phyloP scores from a whole-genome alignment of 352 stramenopile species.

The Pythium catenulatum region DNA sequence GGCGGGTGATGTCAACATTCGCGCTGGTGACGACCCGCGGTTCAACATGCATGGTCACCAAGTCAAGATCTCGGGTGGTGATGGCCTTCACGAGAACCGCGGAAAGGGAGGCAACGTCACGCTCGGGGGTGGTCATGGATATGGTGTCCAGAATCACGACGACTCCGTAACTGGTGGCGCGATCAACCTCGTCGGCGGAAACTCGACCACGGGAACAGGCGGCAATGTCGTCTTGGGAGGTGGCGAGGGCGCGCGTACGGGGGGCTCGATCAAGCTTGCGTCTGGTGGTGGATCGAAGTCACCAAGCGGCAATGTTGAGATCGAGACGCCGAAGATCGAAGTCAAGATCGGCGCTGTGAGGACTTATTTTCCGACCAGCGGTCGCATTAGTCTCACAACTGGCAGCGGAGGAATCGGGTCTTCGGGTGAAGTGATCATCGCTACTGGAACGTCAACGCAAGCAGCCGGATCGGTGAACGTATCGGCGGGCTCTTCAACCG shows the following conservation, averaged over 20 bases:
- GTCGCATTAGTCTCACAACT: slow-evolving; percentile 63
- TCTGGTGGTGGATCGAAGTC: slow-evolving; percentile 69
- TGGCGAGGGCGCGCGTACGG: slow-evolving; percentile 69
- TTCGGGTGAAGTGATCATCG: slow-evolving; percentile 70
- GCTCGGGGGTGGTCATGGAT: slow-evolving; percentile 83
- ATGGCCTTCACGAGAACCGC: slow-evolving; percentile 86
- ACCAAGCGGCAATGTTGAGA: slow-evolving; percentile 72
- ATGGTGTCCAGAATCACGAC: slow-evolving; percentile 83
- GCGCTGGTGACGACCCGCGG: slow-evolving; percentile 78
- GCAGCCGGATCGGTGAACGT: slow-evolving; percentile 72
- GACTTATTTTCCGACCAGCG: slow-evolving; percentile 57
- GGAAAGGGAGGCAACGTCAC: slow-evolving; percentile 86
- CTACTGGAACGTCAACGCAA: slow-evolving; percentile 62
- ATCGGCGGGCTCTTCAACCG: slow-evolving; percentile 66
- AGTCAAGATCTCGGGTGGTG: slow-evolving; percentile 78
- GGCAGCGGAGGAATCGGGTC: slow-evolving; percentile 42
- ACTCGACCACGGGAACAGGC: slow-evolving; percentile 78
- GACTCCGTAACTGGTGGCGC: slow-evolving; percentile 85
- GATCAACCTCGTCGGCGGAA: slow-evolving; percentile 82
- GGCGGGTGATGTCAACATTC: slow-evolving; percentile 74
- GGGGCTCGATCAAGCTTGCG: slow-evolving; percentile 71
- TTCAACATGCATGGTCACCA: slow-evolving; percentile 83
- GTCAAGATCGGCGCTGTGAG: slow-evolving; percentile 61
- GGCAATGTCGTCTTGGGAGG: slow-evolving; percentile 75
- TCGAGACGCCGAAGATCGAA: not conserved